Evolutionary conservation across 768 basidiomycete species (phyloP).

Genomic region (Suillus discolor): DNA sequence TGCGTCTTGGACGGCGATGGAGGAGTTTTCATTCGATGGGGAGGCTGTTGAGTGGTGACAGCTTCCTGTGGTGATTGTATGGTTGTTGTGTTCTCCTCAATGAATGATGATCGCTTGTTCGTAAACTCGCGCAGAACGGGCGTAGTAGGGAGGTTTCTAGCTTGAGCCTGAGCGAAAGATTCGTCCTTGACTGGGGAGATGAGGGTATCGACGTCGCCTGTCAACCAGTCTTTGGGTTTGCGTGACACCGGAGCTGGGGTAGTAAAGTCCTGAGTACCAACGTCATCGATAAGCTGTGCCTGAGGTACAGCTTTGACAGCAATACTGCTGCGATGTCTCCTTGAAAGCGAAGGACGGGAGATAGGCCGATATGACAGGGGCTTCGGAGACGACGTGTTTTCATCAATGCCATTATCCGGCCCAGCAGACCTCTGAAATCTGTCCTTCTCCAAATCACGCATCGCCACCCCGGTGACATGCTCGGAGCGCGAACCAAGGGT

Average conservation of each 20-base stretch:
- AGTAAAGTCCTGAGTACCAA: constrained; percentile 20
- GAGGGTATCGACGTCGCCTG: constrained; percentile 59
- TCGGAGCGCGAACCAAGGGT: constrained; percentile 50
- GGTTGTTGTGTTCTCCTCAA: constrained; percentile 46
- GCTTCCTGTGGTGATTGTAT: constrained; percentile 36
- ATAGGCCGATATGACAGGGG: constrained; percentile 22
- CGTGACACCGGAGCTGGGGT: constrained; percentile 19
- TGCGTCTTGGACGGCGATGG: constrained; percentile 25
- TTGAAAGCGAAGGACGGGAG: constrained; percentile 47
- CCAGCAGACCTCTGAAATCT: constrained; percentile 12
- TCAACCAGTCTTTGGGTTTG: constrained; percentile 69
- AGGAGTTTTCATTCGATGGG: constrained; percentile 13
- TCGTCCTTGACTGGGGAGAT: constrained; percentile 21
- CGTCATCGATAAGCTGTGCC: constrained; percentile 15
- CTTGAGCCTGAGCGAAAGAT: constrained; percentile 13
- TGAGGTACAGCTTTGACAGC: constrained; percentile 41
- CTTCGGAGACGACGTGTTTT: constrained; percentile 15
- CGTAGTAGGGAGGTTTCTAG: constrained; percentile 28
- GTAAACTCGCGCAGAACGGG: constrained; percentile 70
- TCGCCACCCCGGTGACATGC: constrained; percentile 55
- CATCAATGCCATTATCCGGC: constrained; percentile 20
- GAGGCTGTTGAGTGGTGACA: constrained; percentile 27
- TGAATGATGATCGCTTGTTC: constrained; percentile 70
- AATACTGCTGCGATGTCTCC: constrained; percentile 51
- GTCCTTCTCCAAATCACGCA: constrained; percentile 41